Conservation (phyloP, 192 early-diverging fungal genomes). For the Coemansia biformis region DNA sequence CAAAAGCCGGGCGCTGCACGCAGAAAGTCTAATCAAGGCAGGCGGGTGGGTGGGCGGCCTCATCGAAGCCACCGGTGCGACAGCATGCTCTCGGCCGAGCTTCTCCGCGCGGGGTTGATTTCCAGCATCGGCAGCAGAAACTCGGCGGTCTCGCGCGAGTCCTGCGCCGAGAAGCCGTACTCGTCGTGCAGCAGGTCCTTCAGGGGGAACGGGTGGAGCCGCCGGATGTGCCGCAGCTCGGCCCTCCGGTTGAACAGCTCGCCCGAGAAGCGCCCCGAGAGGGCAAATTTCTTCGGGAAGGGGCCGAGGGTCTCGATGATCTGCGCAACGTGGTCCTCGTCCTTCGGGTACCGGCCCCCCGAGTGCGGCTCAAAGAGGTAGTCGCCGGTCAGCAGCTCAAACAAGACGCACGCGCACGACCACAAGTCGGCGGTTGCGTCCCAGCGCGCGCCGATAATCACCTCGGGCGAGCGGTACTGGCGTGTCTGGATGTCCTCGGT, state of each 20-base stretch:
- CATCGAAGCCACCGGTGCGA: constrained; percentile 55
- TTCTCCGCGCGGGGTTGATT: constrained; percentile 55
- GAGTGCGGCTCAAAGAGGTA: constrained; percentile 93
- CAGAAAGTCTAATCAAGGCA: background rate
- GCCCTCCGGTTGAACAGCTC: constrained; percentile 88
- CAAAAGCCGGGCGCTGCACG: too few species aligned
- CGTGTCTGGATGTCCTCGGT: constrained; percentile 96
- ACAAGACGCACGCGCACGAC: constrained; percentile 91
- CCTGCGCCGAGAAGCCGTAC: constrained; percentile 65
- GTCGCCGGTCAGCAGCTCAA: constrained; percentile 90
- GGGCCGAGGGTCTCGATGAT: constrained; percentile 91
- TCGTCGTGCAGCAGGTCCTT: constrained; percentile 85
- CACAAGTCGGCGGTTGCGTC: constrained; percentile 85
- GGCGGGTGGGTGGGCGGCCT: background rate
- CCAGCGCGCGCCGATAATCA: constrained; percentile 85
- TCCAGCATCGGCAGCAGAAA: constrained; percentile 84
- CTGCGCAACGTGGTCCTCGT: constrained; percentile 97
- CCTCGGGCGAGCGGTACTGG: constrained; percentile 94
- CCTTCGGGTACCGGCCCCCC: constrained; percentile 75
- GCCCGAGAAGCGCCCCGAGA: constrained; percentile 74
- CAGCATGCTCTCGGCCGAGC: constrained; percentile 54
- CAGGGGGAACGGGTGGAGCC: constrained; percentile 76
- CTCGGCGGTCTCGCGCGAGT: constrained; percentile 67
- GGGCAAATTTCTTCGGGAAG: constrained; percentile 72
- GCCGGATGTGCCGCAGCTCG: constrained; percentile 82